Evolutionary conservation across 257 asterid species (phyloP), one percentile per base, ranked within the genome.

Genomic region (Ophiorrhiza pumila): DNA sequence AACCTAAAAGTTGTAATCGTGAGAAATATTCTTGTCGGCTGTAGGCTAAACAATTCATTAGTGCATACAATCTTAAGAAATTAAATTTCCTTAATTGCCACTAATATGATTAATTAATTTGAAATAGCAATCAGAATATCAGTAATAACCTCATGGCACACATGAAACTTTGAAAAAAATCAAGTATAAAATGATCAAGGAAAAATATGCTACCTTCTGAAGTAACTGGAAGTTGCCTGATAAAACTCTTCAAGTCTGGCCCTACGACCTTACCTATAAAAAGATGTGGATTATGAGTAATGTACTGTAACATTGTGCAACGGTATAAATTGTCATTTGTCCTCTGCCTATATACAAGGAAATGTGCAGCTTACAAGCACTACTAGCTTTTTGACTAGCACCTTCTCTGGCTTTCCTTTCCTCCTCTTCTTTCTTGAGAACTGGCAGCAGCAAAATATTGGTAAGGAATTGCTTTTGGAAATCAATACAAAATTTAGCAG

Each of bases 341-440:
- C 39, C 55, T 4, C 18, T 34, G 32, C 70, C 42, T 18, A 17
- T 46, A 60, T 41, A 59, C 14, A 58, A 57, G 25, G 49, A 57
- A 67, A 53, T 52, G 39, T 29, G 74, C 35, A 78, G 73, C 92
- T 83, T 75, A 91, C 98, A 91, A 63, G 78, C 75, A 69, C 73
- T 83, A 27, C 79, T 68, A 47, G 76, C 77, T 85, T 87, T 88
- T 45, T 29, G 57, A 75, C 35, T 62, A 73, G 73, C 60, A 75
- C 87, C 91, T 83, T 70, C 83, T 81, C 80, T 86, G 76, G 90
- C 85, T 83, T 79, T 87, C 75, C 82, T 83, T 84, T 88, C 93
- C 79, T 90, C 98, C 81, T 94, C 98, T 79, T 90, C 97, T 84
- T 86, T 90, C 90, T 83, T 93, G 81, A 90, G 95, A 82, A 79